Conservation (phyloP, 805 yeast species). For the Metschnikowia koreensis region DNA sequence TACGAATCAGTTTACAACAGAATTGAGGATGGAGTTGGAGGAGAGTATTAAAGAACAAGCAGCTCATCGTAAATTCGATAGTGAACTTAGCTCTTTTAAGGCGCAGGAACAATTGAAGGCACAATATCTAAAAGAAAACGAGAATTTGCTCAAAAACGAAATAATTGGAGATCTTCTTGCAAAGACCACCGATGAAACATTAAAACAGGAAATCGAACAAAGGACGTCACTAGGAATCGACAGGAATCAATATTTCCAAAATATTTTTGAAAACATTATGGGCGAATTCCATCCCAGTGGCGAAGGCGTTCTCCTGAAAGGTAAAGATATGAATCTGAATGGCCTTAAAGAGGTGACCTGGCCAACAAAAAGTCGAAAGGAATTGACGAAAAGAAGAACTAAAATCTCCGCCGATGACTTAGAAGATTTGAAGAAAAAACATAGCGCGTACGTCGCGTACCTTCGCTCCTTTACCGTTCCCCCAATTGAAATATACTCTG, state of each 20-base stretch:
- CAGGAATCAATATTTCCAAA: constrained; percentile 11
- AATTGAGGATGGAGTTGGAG: background rate
- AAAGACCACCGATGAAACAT: constrained; percentile 9
- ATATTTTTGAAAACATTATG: constrained; percentile 15
- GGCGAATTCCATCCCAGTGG: constrained; percentile 15
- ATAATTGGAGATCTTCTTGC: constrained; percentile 6
- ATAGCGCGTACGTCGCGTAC: constrained; percentile 26
- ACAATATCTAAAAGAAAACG: constrained; percentile 7
- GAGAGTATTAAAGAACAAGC: background rate
- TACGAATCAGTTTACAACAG: background rate
- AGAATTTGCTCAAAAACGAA: constrained; percentile 8
- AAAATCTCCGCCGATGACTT: constrained; percentile 19
- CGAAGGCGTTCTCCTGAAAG: constrained; percentile 6
- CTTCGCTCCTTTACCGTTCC: constrained; percentile 27
- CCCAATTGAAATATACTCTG: constrained; percentile 24
- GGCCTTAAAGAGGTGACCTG: constrained; percentile 1
- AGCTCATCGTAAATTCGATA: background rate
- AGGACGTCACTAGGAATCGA: constrained; percentile 6
- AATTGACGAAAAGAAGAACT: constrained; percentile 14
- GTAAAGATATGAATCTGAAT: constrained; percentile 6
- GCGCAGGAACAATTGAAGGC: constrained; percentile 11
- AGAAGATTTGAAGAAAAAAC: constrained; percentile 24
- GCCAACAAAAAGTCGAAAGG: constrained; percentile 3
- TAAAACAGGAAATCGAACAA: constrained; percentile 5
- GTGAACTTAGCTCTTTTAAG: constrained; percentile 1